Base-by-base conservation (phyloP, 2,329 filamentous ascomycete species). In the Aureobasidium musti region DNA sequence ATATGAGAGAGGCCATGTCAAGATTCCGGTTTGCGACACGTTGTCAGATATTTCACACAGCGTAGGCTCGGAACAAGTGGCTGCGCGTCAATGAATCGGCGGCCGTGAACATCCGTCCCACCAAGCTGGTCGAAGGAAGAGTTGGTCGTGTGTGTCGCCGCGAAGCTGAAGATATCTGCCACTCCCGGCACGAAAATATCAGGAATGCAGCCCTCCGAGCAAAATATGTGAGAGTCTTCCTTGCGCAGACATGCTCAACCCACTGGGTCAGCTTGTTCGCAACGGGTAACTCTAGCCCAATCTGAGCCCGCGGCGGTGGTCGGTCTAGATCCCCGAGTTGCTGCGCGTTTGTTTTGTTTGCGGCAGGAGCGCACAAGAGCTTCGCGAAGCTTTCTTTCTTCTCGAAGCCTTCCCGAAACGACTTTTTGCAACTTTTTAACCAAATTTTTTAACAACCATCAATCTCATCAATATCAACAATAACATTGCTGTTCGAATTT, bases 381-480 rank as follows among this genome's bases (percentile, higher is more conserved):
- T 39, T 63, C 39, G n/a, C 23, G 33, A 50, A 50, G 57, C 57
- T 43, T 60, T 61, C 35, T 35, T 6, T 11, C 56, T 63, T 63
- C 59, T 63, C 59, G 59, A 63, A 63, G 59, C 59, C 33, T 63
- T 63, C 59, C 59, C 45, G 35, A 63, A 63, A 39, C 59, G 45
- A 50, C 45, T 50, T 50, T 50, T 50, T 26, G 23, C 45, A 52
- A 52, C 45, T 63, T 63, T 52, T 63, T 37, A 60, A 23, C 50
- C 30, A 50, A 21, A 41, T 28, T 39, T 63, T 50, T 52, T 39
- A 54, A 37, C 35, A 53, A 14, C 21, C 33, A 19, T 23, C 19
- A 21, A 54, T n/a, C 26, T 17, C 11, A 23, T 39, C 21, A 52
- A 37, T 41, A 39, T 30, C 39, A 50, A 33, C 21, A 52, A 19